Base-by-base conservation (phyloP, 2,329 filamentous ascomycete species). In the Blastomyces parvus region DNA sequence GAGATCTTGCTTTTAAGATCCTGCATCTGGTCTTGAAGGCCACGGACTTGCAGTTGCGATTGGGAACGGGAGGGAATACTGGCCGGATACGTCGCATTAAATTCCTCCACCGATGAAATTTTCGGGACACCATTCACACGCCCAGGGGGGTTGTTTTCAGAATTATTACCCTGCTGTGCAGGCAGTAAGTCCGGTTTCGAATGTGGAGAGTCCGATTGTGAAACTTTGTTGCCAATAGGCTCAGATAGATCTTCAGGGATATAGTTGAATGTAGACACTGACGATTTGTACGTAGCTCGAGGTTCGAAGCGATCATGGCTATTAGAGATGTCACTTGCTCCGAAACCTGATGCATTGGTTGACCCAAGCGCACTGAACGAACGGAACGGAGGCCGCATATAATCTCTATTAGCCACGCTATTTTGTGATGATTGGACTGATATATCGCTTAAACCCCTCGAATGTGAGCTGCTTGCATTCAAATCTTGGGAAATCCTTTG, bases 1-100 rank as follows among this genome's bases (percentile, higher is more conserved):
- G 90, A 92, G 44, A 96, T 91, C 70, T 91, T 90, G 64, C 89
- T 90, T 71, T 91, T 92, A 57, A 96, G 80, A 61, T 89, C 90
- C 63, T 88, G 86, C 84, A 96, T 90, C 73, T 96, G 91, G 67
- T 91, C 88, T 65, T 90, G 90, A 53, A 96, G 79, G 70, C 86
- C 84, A 9, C 87, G 85, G 71, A 90, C 85, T 70, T 89, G 87
- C 17, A 87, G 82, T n/a, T 86, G 86, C 0, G 90, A 93, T 17
- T 86, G 81, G 2, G 89, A 87, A 22, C 89, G 83, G 33, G 83
- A 83, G 9, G 88, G 75, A 0, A 80, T 81, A 53, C 79, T 73
- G 2, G 71, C 67, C n/a, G 75, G 72, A 58, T 75, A 73, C 14
- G 69, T 71, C 1, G 60, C 80, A 59, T 75, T 73, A 52, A 73